Percentiles rank a stretch among this genome's conserved stretches.
Evolutionary conservation across 495 filamentous ascomycete species (phyloP).

Genomic region (Neurospora hispaniola): DNA sequence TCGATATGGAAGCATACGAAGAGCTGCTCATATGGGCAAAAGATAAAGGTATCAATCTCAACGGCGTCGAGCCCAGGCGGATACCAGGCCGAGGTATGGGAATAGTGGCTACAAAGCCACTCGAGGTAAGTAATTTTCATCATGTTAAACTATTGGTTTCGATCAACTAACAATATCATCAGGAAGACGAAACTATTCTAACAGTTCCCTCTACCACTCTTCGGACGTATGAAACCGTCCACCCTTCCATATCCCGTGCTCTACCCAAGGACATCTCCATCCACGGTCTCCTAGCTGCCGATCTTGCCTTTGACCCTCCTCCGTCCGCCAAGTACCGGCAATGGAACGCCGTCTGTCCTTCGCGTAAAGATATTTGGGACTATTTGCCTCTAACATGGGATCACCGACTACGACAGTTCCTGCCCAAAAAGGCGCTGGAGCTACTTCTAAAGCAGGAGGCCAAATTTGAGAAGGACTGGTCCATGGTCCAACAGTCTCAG

Average conservation of each 20-base stretch:
- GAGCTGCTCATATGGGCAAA: conserved; percentile 54
- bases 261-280: conserved; percentile 44
- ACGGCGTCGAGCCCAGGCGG: conserved; percentile 46
- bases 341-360: conserved; percentile 67
- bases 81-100: conserved; percentile 62
- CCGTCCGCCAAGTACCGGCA: conserved; percentile 20
- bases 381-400: conserved; percentile 65
- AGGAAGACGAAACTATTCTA: conserved; percentile 48
- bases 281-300: conserved; percentile 63
- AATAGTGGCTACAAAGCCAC: conserved; percentile 53
- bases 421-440: conserved; percentile 32
- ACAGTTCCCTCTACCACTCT: conserved; percentile 54
- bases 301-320: conserved; percentile 43
- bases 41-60: conserved; percentile 43
- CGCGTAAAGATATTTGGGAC: conserved; percentile 43
- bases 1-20: conserved; percentile 28
- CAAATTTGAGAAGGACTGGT: conserved; percentile 56
- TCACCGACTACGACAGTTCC: conserved; percentile 29
- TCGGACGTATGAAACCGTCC: conserved; percentile 50
- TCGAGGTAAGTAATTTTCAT: conserved; percentile 41
- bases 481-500: conserved; percentile 36
- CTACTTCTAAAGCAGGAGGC: conserved; percentile 51
- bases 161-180: not conserved
- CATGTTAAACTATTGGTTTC: not conserved
- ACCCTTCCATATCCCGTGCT: conserved; percentile 34